Conservation (phyloP, 306 rosid genomes). For the Castanea mollissima region DNA sequence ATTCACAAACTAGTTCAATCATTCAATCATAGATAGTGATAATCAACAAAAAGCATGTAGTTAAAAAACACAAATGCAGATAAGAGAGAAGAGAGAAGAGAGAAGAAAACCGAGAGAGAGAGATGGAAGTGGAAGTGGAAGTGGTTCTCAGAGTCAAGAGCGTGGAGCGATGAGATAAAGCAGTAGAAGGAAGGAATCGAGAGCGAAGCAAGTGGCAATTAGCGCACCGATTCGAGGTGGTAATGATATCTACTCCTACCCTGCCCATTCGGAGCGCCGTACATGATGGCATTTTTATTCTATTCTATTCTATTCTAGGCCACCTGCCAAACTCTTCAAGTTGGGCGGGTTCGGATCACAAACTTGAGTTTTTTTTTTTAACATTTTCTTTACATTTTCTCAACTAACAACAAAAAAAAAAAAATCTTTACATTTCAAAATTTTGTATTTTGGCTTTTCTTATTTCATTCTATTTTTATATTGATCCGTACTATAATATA, state of each 20-base stretch:
- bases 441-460: too few species aligned
- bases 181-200: not conserved
- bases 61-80: not conserved
- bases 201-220: not conserved
- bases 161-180: not conserved
- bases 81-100: not conserved
- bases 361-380: too few species aligned
- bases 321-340: too few species aligned
- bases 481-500: too few species aligned
- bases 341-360: too few species aligned
- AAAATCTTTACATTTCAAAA: too few species aligned
- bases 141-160: not conserved
- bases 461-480: too few species aligned
- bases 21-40: not conserved
- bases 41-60: not conserved
- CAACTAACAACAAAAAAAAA: too few species aligned
- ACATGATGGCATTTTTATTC: not conserved
- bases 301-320: too few species aligned
- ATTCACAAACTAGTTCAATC: not conserved
- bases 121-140: too few species aligned
- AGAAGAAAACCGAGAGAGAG: slow-evolving; percentile 11
- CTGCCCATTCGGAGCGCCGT: slow-evolving; percentile 12
- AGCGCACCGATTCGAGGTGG: slow-evolving; percentile 10
- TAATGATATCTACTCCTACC: not conserved
- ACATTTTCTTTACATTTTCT: too few species aligned